Evolutionary conservation across 2,329 filamentous ascomycete species (phyloP).

Genomic region (Phaeophleospora eucalypticola): DNA sequence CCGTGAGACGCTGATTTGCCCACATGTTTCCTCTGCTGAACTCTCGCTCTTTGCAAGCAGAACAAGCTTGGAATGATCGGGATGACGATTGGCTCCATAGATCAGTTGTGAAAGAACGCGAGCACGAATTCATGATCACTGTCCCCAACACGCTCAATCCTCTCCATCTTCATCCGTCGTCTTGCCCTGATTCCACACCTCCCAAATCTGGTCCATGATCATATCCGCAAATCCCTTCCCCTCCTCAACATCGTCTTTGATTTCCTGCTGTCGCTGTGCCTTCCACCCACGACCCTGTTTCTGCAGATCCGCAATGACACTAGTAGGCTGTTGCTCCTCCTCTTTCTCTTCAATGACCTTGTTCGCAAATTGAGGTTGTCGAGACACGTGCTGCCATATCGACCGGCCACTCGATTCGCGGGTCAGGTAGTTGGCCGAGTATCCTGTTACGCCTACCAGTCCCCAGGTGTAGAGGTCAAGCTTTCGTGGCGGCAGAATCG

Average conservation of each 20-base stretch:
- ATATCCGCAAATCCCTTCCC: slow-evolving; percentile 37
- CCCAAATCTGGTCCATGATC: slow-evolving; percentile 38
- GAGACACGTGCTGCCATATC: slow-evolving; percentile 30
- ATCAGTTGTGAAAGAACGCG: too few relatives aligned
- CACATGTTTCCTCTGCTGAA: too few relatives aligned
- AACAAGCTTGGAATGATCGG: too few relatives aligned
- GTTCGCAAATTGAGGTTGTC: slow-evolving; percentile 3
- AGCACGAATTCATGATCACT: too few relatives aligned
- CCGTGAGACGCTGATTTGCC: too few relatives aligned
- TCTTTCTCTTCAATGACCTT: neutral
- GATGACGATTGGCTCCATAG: too few relatives aligned
- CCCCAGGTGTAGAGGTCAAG: slow-evolving; percentile 58
- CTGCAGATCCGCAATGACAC: slow-evolving; percentile 18
- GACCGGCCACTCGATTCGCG: slow-evolving; percentile 32
- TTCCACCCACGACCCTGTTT: slow-evolving; percentile 36
- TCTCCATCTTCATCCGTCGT: slow-evolving; percentile 31
- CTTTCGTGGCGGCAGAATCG: slow-evolving; percentile 57
- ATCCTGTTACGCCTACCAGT: slow-evolving; percentile 47
- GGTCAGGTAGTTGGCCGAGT: slow-evolving; percentile 48
- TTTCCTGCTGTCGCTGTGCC: slow-evolving; percentile 40
- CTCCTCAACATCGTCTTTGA: slow-evolving; percentile 39
- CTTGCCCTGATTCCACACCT: slow-evolving; percentile 36
- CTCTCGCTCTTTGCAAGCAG: too few relatives aligned
- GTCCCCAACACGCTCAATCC: slow-evolving; percentile 8
- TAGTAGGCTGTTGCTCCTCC: slow-evolving; percentile 3